Percentiles rank a stretch among this genome's conserved stretches.
Conservation (phyloP, 371 early-diverging fungal species). For the Lichtheimia ornata region DNA sequence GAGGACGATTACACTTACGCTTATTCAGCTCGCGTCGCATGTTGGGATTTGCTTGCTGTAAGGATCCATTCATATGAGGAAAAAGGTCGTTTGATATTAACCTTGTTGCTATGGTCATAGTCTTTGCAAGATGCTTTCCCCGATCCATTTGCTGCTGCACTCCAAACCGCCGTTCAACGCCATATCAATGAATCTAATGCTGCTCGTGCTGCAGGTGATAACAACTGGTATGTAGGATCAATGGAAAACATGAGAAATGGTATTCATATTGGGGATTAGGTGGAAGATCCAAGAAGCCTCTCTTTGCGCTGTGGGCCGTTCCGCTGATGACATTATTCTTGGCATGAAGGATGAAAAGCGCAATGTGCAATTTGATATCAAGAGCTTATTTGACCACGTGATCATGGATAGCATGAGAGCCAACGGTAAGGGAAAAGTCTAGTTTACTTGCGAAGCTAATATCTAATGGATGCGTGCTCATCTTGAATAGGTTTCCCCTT, state of each 20-base stretch:
- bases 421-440: neutral
- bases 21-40: slow-evolving; percentile 83
- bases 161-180: slow-evolving; percentile 54
- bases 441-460: neutral
- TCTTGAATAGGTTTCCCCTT: slow-evolving; percentile 68
- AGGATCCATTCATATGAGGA: neutral
- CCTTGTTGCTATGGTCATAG: slow-evolving; percentile 8
- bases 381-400: slow-evolving; percentile 79
- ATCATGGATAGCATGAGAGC: slow-evolving; percentile 70
- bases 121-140: slow-evolving; percentile 63
- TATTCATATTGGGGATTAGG: slow-evolving; percentile 31
- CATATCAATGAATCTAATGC: slow-evolving; percentile 59
- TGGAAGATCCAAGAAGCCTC: slow-evolving; percentile 88
- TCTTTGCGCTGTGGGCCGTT: slow-evolving; percentile 71
- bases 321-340: slow-evolving; percentile 61
- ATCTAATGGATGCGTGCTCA: slow-evolving; percentile 9
- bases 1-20: slow-evolving; percentile 85
- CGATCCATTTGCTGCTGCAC: slow-evolving; percentile 54
- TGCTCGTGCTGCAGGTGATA: slow-evolving; percentile 51
- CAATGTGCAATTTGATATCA: slow-evolving; percentile 55
- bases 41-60: slow-evolving; percentile 72
- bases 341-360: slow-evolving; percentile 44
- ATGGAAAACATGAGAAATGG: neutral
- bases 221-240: slow-evolving; percentile 43
- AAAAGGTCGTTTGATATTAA: neutral